Percentiles rank a stretch among this genome's conserved stretches.
Evolutionary conservation across 2,329 filamentous ascomycete genomes (phyloP).

Genomic region (Ophiocordyceps camponoti-leonardi): DNA sequence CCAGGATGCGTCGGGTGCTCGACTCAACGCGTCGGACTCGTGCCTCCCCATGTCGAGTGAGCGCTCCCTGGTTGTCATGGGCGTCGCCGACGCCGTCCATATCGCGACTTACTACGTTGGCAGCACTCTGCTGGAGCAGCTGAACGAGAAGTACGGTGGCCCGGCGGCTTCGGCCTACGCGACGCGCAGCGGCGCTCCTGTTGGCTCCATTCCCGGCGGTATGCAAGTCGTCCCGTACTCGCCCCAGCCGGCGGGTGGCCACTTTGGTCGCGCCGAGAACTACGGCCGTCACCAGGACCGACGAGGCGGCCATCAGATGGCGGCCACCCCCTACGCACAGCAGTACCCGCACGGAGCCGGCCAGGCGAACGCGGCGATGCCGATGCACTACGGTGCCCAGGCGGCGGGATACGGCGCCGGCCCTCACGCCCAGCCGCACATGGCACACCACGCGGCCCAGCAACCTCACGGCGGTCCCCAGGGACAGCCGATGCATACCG

Average conservation of each 20-base stretch:
- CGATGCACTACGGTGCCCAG: slow-evolving; percentile 67
- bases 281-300: slow-evolving; percentile 59
- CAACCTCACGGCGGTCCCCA: slow-evolving; percentile 47
- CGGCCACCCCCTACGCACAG: slow-evolving; percentile 55
- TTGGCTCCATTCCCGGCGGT: slow-evolving; percentile 83
- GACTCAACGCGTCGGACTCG: slow-evolving; percentile 89
- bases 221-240: slow-evolving; percentile 99
- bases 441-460: slow-evolving; percentile 39
- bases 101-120: slow-evolving; percentile 98
- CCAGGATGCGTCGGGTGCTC: slow-evolving; percentile 89
- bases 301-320: slow-evolving; percentile 50
- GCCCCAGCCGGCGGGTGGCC: slow-evolving; percentile 80
- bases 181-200: slow-evolving; percentile 81
- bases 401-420: slow-evolving; percentile 63
- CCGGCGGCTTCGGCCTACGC: slow-evolving; percentile 96
- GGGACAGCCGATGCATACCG: slow-evolving; percentile 56
- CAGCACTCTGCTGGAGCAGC: slow-evolving; percentile 91
- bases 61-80: slow-evolving; percentile 92
- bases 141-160: slow-evolving; percentile 91
- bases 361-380: slow-evolving; percentile 44
- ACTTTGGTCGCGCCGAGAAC: slow-evolving; percentile 81
- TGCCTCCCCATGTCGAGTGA: slow-evolving; percentile 91
- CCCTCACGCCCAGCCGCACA: slow-evolving; percentile 58
- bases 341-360: slow-evolving; percentile 48
- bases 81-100: slow-evolving; percentile 94